phyloP scores from a whole-genome alignment of 2,329 filamentous ascomycete species.

The Fusarium longipes region DNA sequence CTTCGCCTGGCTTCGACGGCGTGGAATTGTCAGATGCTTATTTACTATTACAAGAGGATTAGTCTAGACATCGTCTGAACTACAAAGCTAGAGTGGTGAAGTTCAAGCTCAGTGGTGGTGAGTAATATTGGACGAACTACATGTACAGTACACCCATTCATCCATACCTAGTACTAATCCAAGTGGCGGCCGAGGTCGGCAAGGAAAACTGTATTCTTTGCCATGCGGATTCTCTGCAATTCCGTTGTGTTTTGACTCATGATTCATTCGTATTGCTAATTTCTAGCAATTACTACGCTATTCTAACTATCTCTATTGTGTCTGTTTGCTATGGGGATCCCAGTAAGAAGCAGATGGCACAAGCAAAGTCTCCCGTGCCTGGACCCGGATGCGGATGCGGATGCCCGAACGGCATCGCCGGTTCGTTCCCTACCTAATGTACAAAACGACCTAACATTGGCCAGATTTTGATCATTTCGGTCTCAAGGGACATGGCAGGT shows the following conservation, averaged over 20 bases:
- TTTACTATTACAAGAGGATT: slow-evolving; percentile 34
- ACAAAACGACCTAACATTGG: slow-evolving; percentile 4
- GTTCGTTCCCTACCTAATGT: slow-evolving; percentile 1
- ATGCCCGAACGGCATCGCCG: slow-evolving; percentile 30
- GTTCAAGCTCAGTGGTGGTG: slow-evolving; percentile 1
- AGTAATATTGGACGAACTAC: not conserved
- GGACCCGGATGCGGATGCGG: slow-evolving; percentile 14
- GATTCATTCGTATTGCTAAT: slow-evolving; percentile 5
- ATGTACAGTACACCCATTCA: too few species aligned
- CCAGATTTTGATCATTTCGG: not conserved
- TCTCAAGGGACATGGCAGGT: not conserved
- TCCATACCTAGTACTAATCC: too few species aligned
- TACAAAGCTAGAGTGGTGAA: slow-evolving; percentile 9
- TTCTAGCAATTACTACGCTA: not conserved
- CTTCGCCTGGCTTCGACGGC: slow-evolving; percentile 46
- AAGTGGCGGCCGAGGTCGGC: slow-evolving; percentile 26
- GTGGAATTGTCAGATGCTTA: slow-evolving; percentile 39
- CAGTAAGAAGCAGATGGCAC: not conserved
- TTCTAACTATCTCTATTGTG: not conserved
- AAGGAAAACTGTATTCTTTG: not conserved
- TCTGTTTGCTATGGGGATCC: not conserved
- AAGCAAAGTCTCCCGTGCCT: slow-evolving; percentile 13
- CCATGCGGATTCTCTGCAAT: slow-evolving; percentile 24
- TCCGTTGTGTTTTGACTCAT: slow-evolving; percentile 27
- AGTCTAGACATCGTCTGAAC: not conserved